Base-by-base conservation (phyloP, 2,329 filamentous ascomycete species). In the Fusarium bactridioides region DNA sequence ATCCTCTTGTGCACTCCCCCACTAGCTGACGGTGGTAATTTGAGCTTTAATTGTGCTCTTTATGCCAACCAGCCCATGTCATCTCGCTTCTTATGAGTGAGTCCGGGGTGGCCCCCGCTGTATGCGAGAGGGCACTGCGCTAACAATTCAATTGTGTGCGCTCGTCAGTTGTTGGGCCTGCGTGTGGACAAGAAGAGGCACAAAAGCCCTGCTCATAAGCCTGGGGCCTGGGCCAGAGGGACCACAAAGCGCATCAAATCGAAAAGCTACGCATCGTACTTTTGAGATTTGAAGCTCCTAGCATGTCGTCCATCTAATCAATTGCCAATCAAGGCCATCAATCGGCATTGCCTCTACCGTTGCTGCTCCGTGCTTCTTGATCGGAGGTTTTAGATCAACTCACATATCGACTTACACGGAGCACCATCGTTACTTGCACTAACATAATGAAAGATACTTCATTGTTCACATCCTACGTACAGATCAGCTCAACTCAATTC, bases 11-110 rank as follows among this genome's bases (percentile, higher is more conserved):
- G 56, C 71, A 72, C 67, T 69, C 72, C 67, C 50, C 76, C 77
- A 77, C 77, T 74, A 77, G 73, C 55, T 66, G 57, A 51, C 63
- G 61, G 75, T 77, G 72, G 75, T 75, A 78, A 77, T 77, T 74
- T 77, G 62, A 23, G 61, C 62, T 77, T 76, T 74, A 64, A 78
- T 77, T 78, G 75, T 78, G 64, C 74, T 64, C 61, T 74, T 78
- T 78, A 77, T 78, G 76, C 76, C 70, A 68, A 61, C 66, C 72
- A 59, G 71, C 67, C 68, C 67, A 70, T 74, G 69, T 78, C 75
- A 80, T 80, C 64, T 80, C 78, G 77, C 78, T 80, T 78, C 74
- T 69, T 74, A 62, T 76, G 67, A 70, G 73, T 65, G 76, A 75
- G 74, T 77, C 77, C 68, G 71, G 75, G 77, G 68, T 72, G 66